Evolutionary conservation across 2,329 filamentous ascomycete species (phyloP).

Genomic region (Hirsutella rhossiliensis): DNA sequence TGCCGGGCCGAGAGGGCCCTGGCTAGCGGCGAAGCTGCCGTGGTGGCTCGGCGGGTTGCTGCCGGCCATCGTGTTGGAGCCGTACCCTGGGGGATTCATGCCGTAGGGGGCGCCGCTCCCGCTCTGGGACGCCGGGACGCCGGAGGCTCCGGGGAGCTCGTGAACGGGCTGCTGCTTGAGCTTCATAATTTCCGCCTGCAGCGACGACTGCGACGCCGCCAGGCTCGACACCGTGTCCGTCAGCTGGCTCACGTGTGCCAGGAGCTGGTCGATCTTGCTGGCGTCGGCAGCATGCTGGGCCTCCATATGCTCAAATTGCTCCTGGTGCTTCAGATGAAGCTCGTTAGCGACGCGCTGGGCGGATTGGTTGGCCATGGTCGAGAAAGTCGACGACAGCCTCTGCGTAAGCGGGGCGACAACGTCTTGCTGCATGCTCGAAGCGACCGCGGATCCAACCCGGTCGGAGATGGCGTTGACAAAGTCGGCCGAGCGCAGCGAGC

Average conservation of each 20-base stretch:
- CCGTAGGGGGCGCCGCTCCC: background rate
- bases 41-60: conserved; percentile 16
- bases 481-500: conserved; percentile 56
- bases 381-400: conserved; percentile 54
- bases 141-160: conserved; percentile 24
- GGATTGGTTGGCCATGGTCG: conserved; percentile 50
- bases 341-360: conserved; percentile 57
- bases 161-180: conserved; percentile 37
- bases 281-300: conserved; percentile 37
- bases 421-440: conserved; percentile 57
- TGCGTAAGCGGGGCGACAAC: conserved; percentile 49
- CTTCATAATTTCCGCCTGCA: conserved; percentile 53
- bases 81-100: conserved; percentile 15
- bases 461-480: conserved; percentile 60
- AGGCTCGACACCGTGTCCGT: conserved; percentile 59
- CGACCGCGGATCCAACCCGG: conserved; percentile 54
- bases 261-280: conserved; percentile 62
- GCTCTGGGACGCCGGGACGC: conserved; percentile 9
- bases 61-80: conserved; percentile 11
- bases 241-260: conserved; percentile 52
- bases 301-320: conserved; percentile 38
- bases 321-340: conserved; percentile 49
- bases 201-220: conserved; percentile 54
- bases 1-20: conserved; percentile 15
- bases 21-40: conserved; percentile 20